Evolutionary conservation across 164 flowering plant species (phyloP), one percentile per base, ranked within the genome.

Genomic region (Saururus chinensis): DNA sequence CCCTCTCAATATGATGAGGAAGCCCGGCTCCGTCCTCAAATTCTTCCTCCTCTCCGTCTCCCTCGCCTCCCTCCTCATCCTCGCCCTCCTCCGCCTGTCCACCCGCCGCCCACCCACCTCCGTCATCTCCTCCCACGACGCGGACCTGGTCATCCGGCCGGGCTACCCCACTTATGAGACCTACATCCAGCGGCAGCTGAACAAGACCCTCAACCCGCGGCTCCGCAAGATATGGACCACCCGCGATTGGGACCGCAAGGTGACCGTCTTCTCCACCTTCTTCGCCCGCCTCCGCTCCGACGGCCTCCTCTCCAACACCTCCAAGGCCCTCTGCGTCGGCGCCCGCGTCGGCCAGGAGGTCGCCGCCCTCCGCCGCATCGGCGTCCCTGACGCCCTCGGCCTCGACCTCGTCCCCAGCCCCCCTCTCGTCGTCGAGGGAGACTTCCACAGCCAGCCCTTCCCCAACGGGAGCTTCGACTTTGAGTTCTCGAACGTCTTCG

Each of bases 401-500:
- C 74, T 88, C 37, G 96, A 88, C 56, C 76, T 88, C 59, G 92
- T 84, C 17, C 92, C 96, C n/a, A 71, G 53, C 42, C 96, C 90
- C 4, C 96, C 92, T 30, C 65, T 84, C 59, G 96, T 88, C 0
- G 41, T 84, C 6, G 4, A 60, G 37, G 96, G 96, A 0, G 96
- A 86, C 66, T 88, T 88, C 63, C 96, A 88, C 59, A 41, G 60
- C 45, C 92, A 88, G 69, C 92, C 96, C 60, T 88, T 88, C 64
- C 74, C 57, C 0, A 60, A 83, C 69, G 81, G 55, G 40, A 79
- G 76, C 0, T 88, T 88, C 68, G 92, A 88, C 62, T 86, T 88
- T 69, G 90, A 88, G 60, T 88, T 88, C 81, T 86, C 92, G 1
- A 88, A 88, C 78, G 96, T 88, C 73, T 86, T 88, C 67, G 96